Evolutionary conservation across 2,329 filamentous ascomycete genomes (phyloP).

Genomic region (Dothiorella sarmentorum): DNA sequence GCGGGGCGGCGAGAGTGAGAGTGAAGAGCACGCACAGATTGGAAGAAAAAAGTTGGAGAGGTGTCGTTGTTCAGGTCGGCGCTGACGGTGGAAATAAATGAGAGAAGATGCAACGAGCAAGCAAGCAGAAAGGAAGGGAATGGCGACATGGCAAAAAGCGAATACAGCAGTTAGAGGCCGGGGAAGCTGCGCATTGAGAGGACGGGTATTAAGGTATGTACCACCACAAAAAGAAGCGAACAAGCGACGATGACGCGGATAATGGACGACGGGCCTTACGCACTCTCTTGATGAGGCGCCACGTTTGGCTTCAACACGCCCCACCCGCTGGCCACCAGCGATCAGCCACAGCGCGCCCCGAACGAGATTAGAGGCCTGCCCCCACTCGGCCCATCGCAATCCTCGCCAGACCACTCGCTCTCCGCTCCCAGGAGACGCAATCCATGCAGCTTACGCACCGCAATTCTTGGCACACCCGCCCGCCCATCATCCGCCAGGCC

Average conservation of each 20-base stretch:
- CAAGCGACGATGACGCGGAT: slow-evolving; percentile 4
- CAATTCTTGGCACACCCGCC: background rate
- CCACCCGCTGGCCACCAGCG: background rate
- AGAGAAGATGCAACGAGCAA: slow-evolving; percentile 1
- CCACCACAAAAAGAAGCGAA: background rate
- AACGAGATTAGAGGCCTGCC: slow-evolving; percentile 14
- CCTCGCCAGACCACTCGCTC: background rate
- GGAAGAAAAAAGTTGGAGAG: slow-evolving; percentile 19
- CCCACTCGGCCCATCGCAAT: slow-evolving; percentile 13
- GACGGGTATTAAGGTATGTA: too few relatives aligned
- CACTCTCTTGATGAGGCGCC: background rate
- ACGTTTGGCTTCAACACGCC: slow-evolving; percentile 2
- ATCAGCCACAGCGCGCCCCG: slow-evolving; percentile 13
- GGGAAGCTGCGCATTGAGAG: slow-evolving; percentile 2
- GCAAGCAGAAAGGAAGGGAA: slow-evolving; percentile 2
- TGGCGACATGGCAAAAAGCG: slow-evolving; percentile 8
- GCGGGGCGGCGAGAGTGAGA: background rate
- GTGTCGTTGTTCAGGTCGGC: slow-evolving; percentile 20
- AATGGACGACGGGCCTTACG: slow-evolving; percentile 10
- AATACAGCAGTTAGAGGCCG: background rate
- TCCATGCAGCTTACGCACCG: slow-evolving; percentile 4
- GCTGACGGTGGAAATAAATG: background rate
- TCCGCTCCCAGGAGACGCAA: background rate
- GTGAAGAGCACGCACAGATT: slow-evolving; percentile 5
- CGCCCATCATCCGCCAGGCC: background rate